Percentiles rank a stretch among this genome's conserved stretches.
phyloP scores from a whole-genome alignment of 352 stramenopile genomes.

The Pythium rhizo-oryzae region DNA sequence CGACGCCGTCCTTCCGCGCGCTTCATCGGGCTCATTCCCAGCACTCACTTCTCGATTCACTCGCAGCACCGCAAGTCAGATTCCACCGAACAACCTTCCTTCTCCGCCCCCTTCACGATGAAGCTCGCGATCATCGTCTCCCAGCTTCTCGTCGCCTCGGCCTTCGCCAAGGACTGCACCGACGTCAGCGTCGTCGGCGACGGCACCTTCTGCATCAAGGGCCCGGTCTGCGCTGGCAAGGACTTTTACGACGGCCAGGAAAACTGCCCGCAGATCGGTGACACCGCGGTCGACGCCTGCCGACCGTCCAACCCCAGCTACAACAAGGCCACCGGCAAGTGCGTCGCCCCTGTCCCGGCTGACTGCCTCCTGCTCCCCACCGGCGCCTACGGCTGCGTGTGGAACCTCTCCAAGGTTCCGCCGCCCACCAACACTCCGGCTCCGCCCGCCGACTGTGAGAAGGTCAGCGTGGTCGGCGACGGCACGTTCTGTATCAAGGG shows the following conservation, averaged over 20 bases:
- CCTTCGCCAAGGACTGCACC: conserved; percentile 16
- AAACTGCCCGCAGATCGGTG: conserved; percentile 25
- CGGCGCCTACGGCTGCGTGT: conserved; percentile 18
- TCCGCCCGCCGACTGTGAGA: conserved; percentile 11
- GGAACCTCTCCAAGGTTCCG: conserved; percentile 25
- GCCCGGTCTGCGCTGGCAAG: conserved; percentile 28
- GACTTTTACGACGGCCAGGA: no score
- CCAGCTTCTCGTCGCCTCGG: neutral
- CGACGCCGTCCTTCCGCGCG: no score
- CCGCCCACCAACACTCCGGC: no score
- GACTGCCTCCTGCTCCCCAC: conserved; percentile 5
- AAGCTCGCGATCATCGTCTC: conserved; percentile 7
- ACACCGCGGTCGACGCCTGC: conserved; percentile 25
- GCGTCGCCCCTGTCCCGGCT: conserved; percentile 18
- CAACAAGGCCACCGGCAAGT: conserved; percentile 22
- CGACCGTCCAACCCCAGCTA: conserved; percentile 15
- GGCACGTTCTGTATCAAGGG: conserved; percentile 35
- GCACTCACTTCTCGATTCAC: no score
- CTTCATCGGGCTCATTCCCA: no score
- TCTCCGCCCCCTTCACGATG: conserved; percentile 8
- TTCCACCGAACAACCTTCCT: no score
- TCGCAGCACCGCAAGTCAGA: no score
- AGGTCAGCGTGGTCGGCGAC: conserved; percentile 35
- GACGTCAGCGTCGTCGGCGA: conserved; percentile 36
- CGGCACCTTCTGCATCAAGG: conserved; percentile 36